Evolutionary conservation across 495 filamentous ascomycete genomes (phyloP).

Genomic region (Penicillium canescens): DNA sequence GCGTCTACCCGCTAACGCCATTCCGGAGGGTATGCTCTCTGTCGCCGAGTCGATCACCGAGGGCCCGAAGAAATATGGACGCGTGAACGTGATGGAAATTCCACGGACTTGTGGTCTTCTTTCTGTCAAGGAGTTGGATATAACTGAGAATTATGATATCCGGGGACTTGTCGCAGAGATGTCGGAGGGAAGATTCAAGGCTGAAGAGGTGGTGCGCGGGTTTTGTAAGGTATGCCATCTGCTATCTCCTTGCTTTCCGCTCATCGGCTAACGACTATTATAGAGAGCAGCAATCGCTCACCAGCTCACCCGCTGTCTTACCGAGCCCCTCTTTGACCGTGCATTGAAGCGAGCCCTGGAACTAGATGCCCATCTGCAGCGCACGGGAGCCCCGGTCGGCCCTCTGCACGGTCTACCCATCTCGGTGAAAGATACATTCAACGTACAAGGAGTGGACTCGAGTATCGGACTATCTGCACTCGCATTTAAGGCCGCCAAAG

Average conservation of each 20-base stretch:
- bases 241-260: neutral
- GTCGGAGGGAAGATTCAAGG: conserved; percentile 43
- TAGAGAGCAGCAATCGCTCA: conserved; percentile 61
- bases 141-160: conserved; percentile 60
- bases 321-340: conserved; percentile 64
- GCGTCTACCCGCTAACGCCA: conserved; percentile 34
- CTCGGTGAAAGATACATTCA: conserved; percentile 66
- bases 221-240: conserved; percentile 56
- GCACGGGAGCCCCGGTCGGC: conserved; percentile 52
- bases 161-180: conserved; percentile 51
- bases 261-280: neutral
- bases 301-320: conserved; percentile 64
- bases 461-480: conserved; percentile 60
- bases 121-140: conserved; percentile 50
- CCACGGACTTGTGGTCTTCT: conserved; percentile 54
- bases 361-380: conserved; percentile 55
- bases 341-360: conserved; percentile 58
- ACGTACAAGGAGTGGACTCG: conserved; percentile 57
- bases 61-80: conserved; percentile 29
- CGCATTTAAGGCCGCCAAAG: conserved; percentile 48
- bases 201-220: conserved; percentile 54
- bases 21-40: conserved; percentile 42
- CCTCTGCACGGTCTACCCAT: conserved; percentile 70
- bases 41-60: conserved; percentile 42
- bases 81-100: conserved; percentile 43